Base-by-base conservation (phyloP, 2,329 filamentous ascomycete genomes). In the Claviceps sorghi region DNA sequence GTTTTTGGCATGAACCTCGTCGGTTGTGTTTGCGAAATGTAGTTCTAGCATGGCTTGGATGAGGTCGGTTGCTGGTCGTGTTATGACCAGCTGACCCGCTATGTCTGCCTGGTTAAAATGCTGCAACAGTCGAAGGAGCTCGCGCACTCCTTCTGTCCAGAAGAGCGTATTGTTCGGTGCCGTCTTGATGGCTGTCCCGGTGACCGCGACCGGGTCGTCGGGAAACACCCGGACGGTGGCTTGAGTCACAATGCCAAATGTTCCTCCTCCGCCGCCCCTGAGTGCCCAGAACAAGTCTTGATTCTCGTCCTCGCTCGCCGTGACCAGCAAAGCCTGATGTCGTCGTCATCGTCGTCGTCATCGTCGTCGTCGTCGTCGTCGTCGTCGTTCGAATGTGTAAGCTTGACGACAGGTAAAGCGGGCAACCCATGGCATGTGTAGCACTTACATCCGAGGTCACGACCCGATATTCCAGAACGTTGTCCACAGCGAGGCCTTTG, bases 181-280 rank as follows among this genome's bases (percentile, higher is more conserved):
- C 10, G 49, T 17, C 21, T 21, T 19, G 11, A 51, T 51, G 5
- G 6, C 46, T 13, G 43, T 38, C 2, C 32, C 4, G 7, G 32
- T 40, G 42, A 51, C 41, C 4, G 30, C 29, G 2, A 51, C 34
- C 15, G 49, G 41, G 29, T 51, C 42, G 34, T 51, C 49, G 30
- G 49, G 42, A 46, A 44, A 51, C 8, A 51, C 41, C 9, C 49
- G 42, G 43, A 51, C 22, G 11, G 49, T 51, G 42, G 49, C 49
- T 22, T 51, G 42, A 19, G 49, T 40, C 30, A 51, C 49, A 13
- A 51, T 29, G 15, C 49, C 49, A 40, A 51, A 51, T 34, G 49
- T 51, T 8, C 42, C 42, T 11, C 49, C 49, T 2, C 49, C 49
- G 10, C 49, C 49, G 8, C 49, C 49, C 9, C 19, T 46, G 19